Base-by-base conservation (phyloP, 2,329 filamentous ascomycete genomes). In the Neonectria sp. region DNA sequence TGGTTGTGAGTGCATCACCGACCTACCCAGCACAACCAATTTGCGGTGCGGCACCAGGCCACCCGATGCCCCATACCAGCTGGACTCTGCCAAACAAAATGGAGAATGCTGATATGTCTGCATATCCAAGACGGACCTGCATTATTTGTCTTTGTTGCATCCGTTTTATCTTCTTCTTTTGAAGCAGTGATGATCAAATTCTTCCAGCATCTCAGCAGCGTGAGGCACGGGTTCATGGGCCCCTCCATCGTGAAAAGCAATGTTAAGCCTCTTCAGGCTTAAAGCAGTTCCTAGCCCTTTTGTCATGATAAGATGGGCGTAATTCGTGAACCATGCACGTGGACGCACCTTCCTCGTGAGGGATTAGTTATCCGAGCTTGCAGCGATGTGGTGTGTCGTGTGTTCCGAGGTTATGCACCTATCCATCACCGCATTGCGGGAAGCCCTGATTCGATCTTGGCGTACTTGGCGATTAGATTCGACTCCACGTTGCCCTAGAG, bases 401-500 rank as follows among this genome's bases (percentile, higher is more conserved):
- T 48, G 49, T 62, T 60, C 25, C 55, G n/a, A 51, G 24, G 9
- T 37, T 24, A 59, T 46, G 48, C 55, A 43, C 53, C 58, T 45
- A 48, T 21, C 37, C 37, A 51, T 40, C 17, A 29, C 31, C 45
- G 40, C 29, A 35, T 9, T 35, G 12, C 4, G 21, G 11, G 31
- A 53, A 53, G 31, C 51, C 31, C 51, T 53, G 51, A 37, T 53
- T 33, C 31, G 29, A 24, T 24, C 51, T 53, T 53, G 31, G 51
- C 51, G 33, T 37, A 37, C 57, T 49, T n/a, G 63, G 45, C 51
- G 60, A 63, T 67, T 35, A 55, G 58, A 62, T 56, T 63, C 65
- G 61, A 60, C 68, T 55, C 70, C 63, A 67, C 46, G 60, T 66
- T 45, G 46, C 53, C 27, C 37, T 52, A n/a, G 56, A 71, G 65